These are phyloP conservation scores for Tarenaya hassleriana DNA, from an alignment of 345 rosid genomes.

Conservation along the genomic window DNA sequence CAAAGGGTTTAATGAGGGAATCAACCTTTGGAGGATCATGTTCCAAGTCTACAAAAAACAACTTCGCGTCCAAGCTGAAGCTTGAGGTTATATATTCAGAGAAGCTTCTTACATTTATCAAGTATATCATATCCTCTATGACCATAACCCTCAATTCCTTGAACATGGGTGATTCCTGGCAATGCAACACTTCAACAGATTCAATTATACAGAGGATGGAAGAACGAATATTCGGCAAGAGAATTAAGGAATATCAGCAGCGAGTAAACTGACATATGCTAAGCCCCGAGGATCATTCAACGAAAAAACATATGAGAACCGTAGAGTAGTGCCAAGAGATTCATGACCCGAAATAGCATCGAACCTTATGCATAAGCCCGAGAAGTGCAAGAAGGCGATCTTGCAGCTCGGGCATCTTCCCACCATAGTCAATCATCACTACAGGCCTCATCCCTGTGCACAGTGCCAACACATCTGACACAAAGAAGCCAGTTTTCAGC, in stretches of 20 bases:
- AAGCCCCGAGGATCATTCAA: no score
- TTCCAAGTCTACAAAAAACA: conserved; percentile 63
- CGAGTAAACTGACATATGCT: no score
- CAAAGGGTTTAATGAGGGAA: neutral
- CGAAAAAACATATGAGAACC: neutral
- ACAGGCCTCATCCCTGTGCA: conserved; percentile 82
- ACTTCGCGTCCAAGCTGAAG: conserved; percentile 44
- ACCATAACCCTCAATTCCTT: conserved; percentile 65
- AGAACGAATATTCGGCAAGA: conserved; percentile 14
- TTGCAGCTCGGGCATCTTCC: conserved; percentile 85
- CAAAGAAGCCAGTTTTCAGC: conserved; percentile 12
- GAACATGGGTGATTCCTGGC: conserved; percentile 48
- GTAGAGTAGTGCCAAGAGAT: neutral
- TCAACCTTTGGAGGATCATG: conserved; percentile 88
- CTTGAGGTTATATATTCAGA: conserved; percentile 50
- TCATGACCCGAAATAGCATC: conserved; percentile 3
- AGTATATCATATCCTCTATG: conserved; percentile 84
- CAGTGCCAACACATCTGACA: conserved; percentile 67
- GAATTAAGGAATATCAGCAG: neutral
- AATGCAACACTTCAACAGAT: conserved; percentile 1
- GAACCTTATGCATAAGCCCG: conserved; percentile 57
- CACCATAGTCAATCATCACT: conserved; percentile 92
- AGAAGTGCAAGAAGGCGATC: conserved; percentile 56
- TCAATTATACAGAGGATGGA: neutral
- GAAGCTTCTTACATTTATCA: conserved; percentile 52